Percentiles rank a stretch among this genome's conserved stretches.
These are phyloP conservation scores for Eleusine coracana DNA, from an alignment of 176 grass and related monocot species.

Conservation along the genomic window DNA sequence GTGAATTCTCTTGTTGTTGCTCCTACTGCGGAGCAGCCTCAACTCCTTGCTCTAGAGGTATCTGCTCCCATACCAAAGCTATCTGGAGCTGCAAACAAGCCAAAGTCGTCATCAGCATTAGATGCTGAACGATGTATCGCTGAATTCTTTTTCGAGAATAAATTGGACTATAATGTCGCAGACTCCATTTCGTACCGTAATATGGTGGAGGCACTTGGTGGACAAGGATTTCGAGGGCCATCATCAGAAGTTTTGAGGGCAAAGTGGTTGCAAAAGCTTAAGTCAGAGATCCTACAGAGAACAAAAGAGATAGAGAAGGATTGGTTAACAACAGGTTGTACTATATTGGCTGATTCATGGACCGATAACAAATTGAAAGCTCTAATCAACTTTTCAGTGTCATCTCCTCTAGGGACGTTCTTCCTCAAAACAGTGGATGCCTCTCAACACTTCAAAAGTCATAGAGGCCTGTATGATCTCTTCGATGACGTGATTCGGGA, in stretches of 20 bases:
- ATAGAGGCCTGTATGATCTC: slow-evolving; percentile 74
- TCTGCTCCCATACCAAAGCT: slow-evolving; percentile 17
- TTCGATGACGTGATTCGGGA: slow-evolving; percentile 96
- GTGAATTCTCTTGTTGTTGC: slow-evolving; percentile 38
- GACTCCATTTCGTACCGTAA: slow-evolving; percentile 63
- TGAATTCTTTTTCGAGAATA: slow-evolving; percentile 98
- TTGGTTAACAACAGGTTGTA: slow-evolving; percentile 88
- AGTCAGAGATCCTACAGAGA: slow-evolving; percentile 64
- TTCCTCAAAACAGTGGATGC: slow-evolving; percentile 92
- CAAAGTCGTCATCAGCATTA: slow-evolving; percentile 19
- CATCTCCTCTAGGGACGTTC: slow-evolving; percentile 81
- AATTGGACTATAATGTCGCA: slow-evolving; percentile 79
- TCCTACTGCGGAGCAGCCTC: slow-evolving; percentile 36
- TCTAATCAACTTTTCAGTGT: slow-evolving; percentile 81
- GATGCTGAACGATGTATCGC: slow-evolving; percentile 81
- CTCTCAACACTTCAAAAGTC: slow-evolving; percentile 71
- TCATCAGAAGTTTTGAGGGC: slow-evolving; percentile 63
- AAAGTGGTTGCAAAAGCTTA: slow-evolving; percentile 82
- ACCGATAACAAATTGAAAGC: slow-evolving; percentile 88
- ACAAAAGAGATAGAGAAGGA: slow-evolving; percentile 87
- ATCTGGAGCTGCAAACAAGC: slow-evolving; percentile 28
- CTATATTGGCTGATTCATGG: slow-evolving; percentile 88
- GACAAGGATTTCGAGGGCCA: slow-evolving; percentile 69
- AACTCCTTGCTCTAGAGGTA: slow-evolving; percentile 27
- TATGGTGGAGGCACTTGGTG: slow-evolving; percentile 80